Conservation (phyloP, 1,284 basidiomycete species). For the Cryptococcus hybrid region DNA sequence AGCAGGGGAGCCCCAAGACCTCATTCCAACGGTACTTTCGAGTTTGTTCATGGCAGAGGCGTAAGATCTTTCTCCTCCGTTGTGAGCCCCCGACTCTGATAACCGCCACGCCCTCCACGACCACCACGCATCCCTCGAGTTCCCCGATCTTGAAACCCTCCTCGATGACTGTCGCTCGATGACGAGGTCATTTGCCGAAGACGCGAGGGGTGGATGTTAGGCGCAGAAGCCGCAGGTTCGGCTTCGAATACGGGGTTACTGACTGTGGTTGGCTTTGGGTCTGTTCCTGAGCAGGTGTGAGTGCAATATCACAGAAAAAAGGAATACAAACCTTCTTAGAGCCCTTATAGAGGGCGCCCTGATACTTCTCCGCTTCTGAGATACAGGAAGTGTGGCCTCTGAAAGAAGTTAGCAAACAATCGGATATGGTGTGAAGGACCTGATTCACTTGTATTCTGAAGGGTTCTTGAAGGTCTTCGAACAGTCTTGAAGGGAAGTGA, state of each 20-base stretch:
- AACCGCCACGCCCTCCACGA: slow-evolving; percentile 9
- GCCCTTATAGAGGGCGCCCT: slow-evolving; percentile 79
- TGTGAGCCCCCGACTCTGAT: slow-evolving; percentile 11
- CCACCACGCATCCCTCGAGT: slow-evolving; percentile 13
- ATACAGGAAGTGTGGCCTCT: slow-evolving; percentile 74
- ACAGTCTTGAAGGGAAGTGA: slow-evolving; percentile 58
- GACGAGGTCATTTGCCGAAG: slow-evolving; percentile 11
- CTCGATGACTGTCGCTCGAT: background rate
- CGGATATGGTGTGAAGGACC: slow-evolving; percentile 13
- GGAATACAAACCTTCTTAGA: slow-evolving; percentile 56
- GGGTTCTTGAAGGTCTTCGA: slow-evolving; percentile 70
- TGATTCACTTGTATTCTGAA: slow-evolving; percentile 63
- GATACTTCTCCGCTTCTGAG: slow-evolving; percentile 86
- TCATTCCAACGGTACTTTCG: slow-evolving; percentile 34
- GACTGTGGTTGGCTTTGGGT: slow-evolving; percentile 4
- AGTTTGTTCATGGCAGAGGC: slow-evolving; percentile 34
- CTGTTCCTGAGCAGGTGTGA: background rate
- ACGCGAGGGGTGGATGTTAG: slow-evolving; percentile 40
- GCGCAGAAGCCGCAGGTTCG: background rate
- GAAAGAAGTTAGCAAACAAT: slow-evolving; percentile 6
- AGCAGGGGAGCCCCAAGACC: slow-evolving; percentile 40
- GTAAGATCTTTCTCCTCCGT: slow-evolving; percentile 8
- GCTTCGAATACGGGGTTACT: background rate
- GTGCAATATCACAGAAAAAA: background rate
- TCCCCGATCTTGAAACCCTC: slow-evolving; percentile 2